Base-by-base conservation (phyloP, 2,329 filamentous ascomycete genomes). In the Saccharata proteae region DNA sequence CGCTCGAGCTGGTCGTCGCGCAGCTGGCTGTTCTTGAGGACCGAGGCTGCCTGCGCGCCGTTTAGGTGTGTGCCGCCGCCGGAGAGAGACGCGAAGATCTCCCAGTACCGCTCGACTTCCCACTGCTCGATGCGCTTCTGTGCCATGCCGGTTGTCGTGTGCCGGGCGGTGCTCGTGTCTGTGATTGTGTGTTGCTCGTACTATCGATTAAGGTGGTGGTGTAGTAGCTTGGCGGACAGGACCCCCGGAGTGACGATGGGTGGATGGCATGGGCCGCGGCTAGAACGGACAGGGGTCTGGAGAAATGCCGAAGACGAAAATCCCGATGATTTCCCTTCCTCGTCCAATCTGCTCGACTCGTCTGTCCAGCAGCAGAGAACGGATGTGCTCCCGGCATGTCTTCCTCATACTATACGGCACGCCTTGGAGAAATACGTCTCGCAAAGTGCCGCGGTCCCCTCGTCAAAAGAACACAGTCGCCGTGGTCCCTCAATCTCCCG, bases 1-100 rank as follows among this genome's bases (percentile, higher is more conserved):
- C 77, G 74, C 62, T 96, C 90, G n/a, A 98, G 77, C 62, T 98
- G 88, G 49, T 78, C 74, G 54, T 82, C 77, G 40, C 71, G 66
- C 39, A 83, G 62, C 45, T 75, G 74, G 41, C 71, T 77, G 64
- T 82, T 82, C 57, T 80, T 78, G 48, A 83, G 67, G 17, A 82
- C 74, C 10, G 72, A 69, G 26, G 78, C 77, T 19, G 78, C 78
- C 53, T 81, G 76, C 33, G 65, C 63, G 52, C 77, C 79, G 44
- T 74, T 77, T 28, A 83, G 67, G 51, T 74, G 72, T 32, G 68
- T 65, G 23, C 71, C 68, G 50, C 74, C 75, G 48, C 71, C 67
- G 38, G 72, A 61, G 16, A 82, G 69, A 20, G 75, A 75, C 40
- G 72, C 67, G 61, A 83, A 83, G 51, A 83, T 82, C 58, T 83